Evolutionary conservation across 179 eudicot genomes (phyloP), one percentile per base, ranked within the genome.

Genomic region (Actinidia arguta): DNA sequence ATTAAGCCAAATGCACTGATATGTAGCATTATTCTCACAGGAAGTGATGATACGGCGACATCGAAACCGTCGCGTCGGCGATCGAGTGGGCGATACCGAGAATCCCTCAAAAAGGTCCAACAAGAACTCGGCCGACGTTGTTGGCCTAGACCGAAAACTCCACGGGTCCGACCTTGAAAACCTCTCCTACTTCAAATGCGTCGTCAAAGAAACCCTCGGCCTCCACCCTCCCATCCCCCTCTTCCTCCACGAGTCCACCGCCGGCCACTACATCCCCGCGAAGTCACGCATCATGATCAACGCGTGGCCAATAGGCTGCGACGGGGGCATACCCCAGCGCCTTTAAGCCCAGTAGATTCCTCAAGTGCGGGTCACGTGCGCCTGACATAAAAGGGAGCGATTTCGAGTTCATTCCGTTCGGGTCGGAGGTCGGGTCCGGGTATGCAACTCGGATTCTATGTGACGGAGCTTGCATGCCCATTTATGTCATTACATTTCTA

Each of bases 181-280:
- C 22, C 92, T 94, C 51, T 79, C 88, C 4, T 92, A 64, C 79
- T 82, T 92, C 27, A 83, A 84, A 18, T 92, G 93, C 77, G 86
- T 87, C 31, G 61, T 91, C 20, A 94, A 92, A 27, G 97, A 94
- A 22, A 90, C 90, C 54, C 94, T 94, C 16, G 91, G 97, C 0
- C 86, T 94, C 71, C 94, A 92, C 90, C 96, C 98, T 12, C 94
- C 94, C 16, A 88, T 92, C 73, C 98, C 98, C 0, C 85, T 94
- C 52, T 84, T 89, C 70, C 93, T 87, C 79, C 98, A 94, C 44
- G 93, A 90, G 85, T 78, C 96, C 0, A 56, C 96, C 36, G 83
- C 81, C 0, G 93, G 92, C 12, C 91, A 87, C 87, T 70, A 36
- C 12, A 85, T 92, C 24, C 95, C 97, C 0, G 86, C 85, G 10